Evolutionary conservation across 306 rosid genomes (phyloP).

Genomic region (Dryas alaskensis): DNA sequence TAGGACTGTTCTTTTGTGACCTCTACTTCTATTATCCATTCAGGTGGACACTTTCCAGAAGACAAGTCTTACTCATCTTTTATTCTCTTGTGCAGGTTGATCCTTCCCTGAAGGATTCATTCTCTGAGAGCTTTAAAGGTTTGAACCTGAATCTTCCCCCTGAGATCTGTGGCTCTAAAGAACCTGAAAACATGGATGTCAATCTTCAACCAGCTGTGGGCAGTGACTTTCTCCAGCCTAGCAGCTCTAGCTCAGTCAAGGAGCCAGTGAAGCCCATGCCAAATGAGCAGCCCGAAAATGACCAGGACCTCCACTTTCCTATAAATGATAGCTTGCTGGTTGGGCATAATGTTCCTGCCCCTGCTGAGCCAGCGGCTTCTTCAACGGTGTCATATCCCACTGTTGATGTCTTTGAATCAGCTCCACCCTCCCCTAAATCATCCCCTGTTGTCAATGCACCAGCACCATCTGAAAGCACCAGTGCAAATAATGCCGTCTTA

Average conservation of each 20-base stretch:
- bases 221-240: slow-evolving; percentile 30
- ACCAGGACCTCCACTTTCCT: slow-evolving; percentile 33
- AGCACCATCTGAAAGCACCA: slow-evolving; percentile 33
- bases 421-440: slow-evolving; percentile 14
- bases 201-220: slow-evolving; percentile 41
- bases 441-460: slow-evolving; percentile 22
- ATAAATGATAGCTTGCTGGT: slow-evolving; percentile 45
- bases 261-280: slow-evolving; percentile 35
- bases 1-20: background rate
- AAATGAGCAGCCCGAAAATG: slow-evolving; percentile 31
- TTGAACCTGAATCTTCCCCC: slow-evolving; percentile 66
- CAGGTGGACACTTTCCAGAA: slow-evolving; percentile 57
- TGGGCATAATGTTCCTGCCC: slow-evolving; percentile 29
- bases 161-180: slow-evolving; percentile 23
- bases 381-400: slow-evolving; percentile 44
- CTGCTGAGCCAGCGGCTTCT: slow-evolving; percentile 26
- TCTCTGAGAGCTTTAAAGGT: slow-evolving; percentile 41
- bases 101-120: slow-evolving; percentile 45
- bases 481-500: background rate
- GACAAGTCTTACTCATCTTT: background rate
- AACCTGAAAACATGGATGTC: slow-evolving; percentile 41
- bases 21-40: background rate
- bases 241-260: slow-evolving; percentile 19
- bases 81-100: slow-evolving; percentile 58
- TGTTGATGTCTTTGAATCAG: slow-evolving; percentile 35